Base-by-base conservation (phyloP, 768 basidiomycete species). In the Auricularia heimuer region DNA sequence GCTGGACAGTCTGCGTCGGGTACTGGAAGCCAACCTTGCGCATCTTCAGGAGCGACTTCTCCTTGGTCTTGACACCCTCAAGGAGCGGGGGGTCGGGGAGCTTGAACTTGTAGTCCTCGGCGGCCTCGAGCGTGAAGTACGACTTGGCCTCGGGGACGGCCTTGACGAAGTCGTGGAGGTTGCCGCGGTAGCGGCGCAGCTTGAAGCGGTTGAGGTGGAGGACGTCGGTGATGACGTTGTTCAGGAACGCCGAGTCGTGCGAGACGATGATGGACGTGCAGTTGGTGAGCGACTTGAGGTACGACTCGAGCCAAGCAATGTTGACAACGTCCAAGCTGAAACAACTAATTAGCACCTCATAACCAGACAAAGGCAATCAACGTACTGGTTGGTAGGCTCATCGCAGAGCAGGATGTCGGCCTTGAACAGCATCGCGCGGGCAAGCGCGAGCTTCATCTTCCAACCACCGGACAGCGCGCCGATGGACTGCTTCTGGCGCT, bases 31-130 rank as follows among this genome's bases (percentile, higher is more conserved):
- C 90, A 72, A 96, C 94, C 76, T 90, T 90, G 77, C 94, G 91
- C 94, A 98, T 96, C 85, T 98, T 98, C 69, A 97, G 78, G 71
- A 98, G 80, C 67, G 85, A 86, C 86, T 96, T 98, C 81, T 98
- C 94, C 85, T 98, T 98, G 73, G 95, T 98, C 89, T 98, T 98
- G 81, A 98, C 95, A 89, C 95, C 95, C 69, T 98, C 95, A 68
- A 98, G 90, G 69, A 98, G 87, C 74, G 95, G 95, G 63, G 95
- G 95, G 74, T 93, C 89, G 65, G 95, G 95, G 71, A 98, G 87
- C 86, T 94, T 95, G 88, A 97, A 98, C 80, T 86, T 90, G 87
- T 98, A 98, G 83, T 96, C 92, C 80, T 96, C 94, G 63, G 86
- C 85, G 65, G 94, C 92, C 79, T 96, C 87, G 71, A 98, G 91